Evolutionary conservation across 345 rosid species (phyloP).

Genomic region (Eucalyptus regnans): DNA sequence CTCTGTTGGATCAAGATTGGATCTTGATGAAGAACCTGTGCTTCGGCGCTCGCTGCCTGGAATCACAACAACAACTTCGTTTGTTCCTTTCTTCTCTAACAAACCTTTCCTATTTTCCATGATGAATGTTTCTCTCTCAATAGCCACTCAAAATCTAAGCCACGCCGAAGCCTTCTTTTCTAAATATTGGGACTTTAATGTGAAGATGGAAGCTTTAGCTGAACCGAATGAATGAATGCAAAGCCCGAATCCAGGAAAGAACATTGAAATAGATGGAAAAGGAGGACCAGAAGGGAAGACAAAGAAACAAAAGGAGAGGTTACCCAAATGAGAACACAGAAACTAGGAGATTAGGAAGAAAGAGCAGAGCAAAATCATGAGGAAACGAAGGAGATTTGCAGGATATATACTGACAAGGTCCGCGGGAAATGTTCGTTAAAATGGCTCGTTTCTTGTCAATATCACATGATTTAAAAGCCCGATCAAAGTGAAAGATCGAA

Average conservation of each 20-base stretch:
- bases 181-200: background rate
- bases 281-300: background rate
- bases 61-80: background rate
- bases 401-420: background rate
- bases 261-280: background rate
- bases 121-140: background rate
- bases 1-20: background rate
- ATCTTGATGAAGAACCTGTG: background rate
- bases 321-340: background rate
- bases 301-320: background rate
- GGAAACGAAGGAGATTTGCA: background rate
- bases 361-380: background rate
- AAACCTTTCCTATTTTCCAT: slow-evolving; percentile 11
- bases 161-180: background rate
- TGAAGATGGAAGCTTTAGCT: background rate
- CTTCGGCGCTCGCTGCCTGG: background rate
- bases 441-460: background rate
- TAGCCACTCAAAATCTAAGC: background rate
- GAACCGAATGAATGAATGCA: background rate
- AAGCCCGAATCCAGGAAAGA: background rate
- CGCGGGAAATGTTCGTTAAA: background rate
- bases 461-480: background rate
- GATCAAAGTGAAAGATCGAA: background rate
- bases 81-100: slow-evolving; percentile 10
- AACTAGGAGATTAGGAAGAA: background rate